Evolutionary conservation across 2,329 filamentous ascomycete genomes (phyloP), one percentile per base, ranked within the genome.

Genomic region (Colletotrichum graminicola): DNA sequence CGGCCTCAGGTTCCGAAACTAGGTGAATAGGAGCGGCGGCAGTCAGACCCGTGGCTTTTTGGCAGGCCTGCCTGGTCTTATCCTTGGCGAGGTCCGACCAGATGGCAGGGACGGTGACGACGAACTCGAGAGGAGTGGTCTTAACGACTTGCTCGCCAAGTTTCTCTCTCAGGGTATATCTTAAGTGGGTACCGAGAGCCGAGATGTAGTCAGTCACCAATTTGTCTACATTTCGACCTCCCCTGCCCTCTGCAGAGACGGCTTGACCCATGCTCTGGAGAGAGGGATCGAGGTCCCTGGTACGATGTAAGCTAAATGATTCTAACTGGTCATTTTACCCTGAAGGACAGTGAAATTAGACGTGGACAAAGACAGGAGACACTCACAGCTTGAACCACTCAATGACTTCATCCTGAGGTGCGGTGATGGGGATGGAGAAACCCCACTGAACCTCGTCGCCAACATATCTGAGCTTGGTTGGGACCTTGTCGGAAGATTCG

Each of bases 71-170:
- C 56, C 80, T 79, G 1, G 86, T 89, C 45, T 83, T 83, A 52
- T 86, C 81, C 62, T 87, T 89, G 39, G 87, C 86, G 6, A 80
- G 80, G 55, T 88, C 86, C 47, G 84, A 87, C 88, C 88, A 90
- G 10, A 90, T 87, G 6, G 88, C 87, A 0, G 88, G 88, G 0
- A 90, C 87, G 0, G 88, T 89, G 26, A 90, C 78, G 55, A 89
- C 83, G 67, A 88, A 88, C 65, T 89, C 83, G 72, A 88, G 81
- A 0, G 84, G 81, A 0, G 80, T 87, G 23, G 78, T 82, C 5
- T 78, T 78, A 6, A 87, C 77, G 26, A 85, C 80, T 2, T 79
- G 79, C 1, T 77, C 76, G 2, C 84, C 84, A 1, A 89, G 76
- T 5, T 81, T 80, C 49, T 81, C 77, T 52, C 82, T 78, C 21